Conservation (phyloP, 2,329 filamentous ascomycete genomes). For the Trichoderma breve region DNA sequence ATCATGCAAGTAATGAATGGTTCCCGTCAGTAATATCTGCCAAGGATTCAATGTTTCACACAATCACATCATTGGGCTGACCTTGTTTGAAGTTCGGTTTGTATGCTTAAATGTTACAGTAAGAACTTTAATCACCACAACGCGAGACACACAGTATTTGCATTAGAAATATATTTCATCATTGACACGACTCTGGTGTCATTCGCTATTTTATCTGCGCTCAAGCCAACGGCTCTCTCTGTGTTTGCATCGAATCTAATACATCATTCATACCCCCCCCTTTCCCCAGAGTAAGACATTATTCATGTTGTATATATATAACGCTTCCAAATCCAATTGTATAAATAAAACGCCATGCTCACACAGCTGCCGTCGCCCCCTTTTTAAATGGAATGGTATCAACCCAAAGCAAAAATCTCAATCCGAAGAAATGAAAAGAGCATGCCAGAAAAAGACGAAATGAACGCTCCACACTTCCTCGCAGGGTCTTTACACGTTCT, state of each 20-base stretch:
- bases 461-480: neutral
- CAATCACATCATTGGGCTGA: neutral
- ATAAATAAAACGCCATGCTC: conserved; percentile 12
- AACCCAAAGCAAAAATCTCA: neutral
- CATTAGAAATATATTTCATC: neutral
- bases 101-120: neutral
- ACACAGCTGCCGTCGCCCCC: neutral
- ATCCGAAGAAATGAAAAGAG: neutral
- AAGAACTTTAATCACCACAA: neutral
- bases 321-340: conserved; percentile 1
- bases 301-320: conserved; percentile 2
- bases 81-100: neutral
- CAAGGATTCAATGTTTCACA: neutral
- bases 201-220: neutral
- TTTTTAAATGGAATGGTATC: conserved; percentile 10
- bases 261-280: neutral
- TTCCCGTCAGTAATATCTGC: neutral
- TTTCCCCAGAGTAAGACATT: conserved; percentile 2
- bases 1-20: neutral
- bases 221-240: neutral
- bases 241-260: neutral
- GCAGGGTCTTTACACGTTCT: conserved; percentile 21
- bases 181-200: neutral
- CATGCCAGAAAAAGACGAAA: neutral
- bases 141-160: neutral